Evolutionary conservation across 768 basidiomycete genomes (phyloP), one percentile per base, ranked within the genome.

Genomic region (Phanerochaete carnosa): DNA sequence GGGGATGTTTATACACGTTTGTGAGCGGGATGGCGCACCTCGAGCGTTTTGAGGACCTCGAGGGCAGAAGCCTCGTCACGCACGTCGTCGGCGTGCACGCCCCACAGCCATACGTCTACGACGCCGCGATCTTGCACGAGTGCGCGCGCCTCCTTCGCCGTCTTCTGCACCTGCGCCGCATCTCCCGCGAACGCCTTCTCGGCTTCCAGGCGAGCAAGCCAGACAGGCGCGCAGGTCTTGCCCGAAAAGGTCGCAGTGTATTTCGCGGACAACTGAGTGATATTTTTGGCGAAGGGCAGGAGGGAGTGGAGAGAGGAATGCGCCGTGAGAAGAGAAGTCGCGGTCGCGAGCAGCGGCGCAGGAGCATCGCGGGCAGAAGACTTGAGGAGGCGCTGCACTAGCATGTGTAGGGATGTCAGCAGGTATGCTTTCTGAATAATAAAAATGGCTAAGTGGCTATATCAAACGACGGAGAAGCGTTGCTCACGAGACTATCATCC

Each of bases 71-170:
- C 52, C 29, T 64, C 63, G 58, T 62, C 62, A 5, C 16, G 51
- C 4, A 33, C 32, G 8, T 30, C 51, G 8, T 33, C 51, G 13
- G 25, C 37, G 33, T 37, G 19, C 9, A 84, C 62, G 51, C 84
- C 83, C 85, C 84, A 86, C 47, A 77, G 66, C 86, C 86, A 86
- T 39, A 87, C 71, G 47, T 73, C 71, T 62, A 75, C 69, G 23
- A 73, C 39, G 5, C 72, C 76, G 15, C 70, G 69, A 60, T 71
- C 72, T 15, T 57, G 62, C 23, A 80, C 79, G 1, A 61, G 58
- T 19, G 65, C 64, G 37, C 84, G 74, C 23, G 84, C 84, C 62
- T 79, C 76, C 28, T 61, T 64, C 81, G 83, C 85, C 11, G 73
- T 73, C 28, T 69, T 68, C 9, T 67, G 60, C 45, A 74, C 65